Base-by-base conservation (phyloP, 106 monocot genomes). In the Triglochin maritima region DNA sequence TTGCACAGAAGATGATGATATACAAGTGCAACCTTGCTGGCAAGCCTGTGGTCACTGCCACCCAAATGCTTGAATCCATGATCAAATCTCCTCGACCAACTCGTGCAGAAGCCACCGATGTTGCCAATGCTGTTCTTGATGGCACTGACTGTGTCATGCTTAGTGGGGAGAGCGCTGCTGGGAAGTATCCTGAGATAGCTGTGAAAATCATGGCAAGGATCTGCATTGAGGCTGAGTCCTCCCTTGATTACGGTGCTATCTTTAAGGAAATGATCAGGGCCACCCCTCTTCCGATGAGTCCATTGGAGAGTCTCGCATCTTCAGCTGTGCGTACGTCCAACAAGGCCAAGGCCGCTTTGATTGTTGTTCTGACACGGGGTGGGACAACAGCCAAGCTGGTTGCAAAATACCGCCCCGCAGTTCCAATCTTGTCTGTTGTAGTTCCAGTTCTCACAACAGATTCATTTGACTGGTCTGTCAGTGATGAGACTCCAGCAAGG, bases 1-100 rank as follows among this genome's bases (percentile, higher is more conserved):
- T 80, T 17, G 80, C 75, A 57, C 80, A 80, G 53, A 80, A 80
- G 80, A 75, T 80, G 80, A 80, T 80, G 80, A 75, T 80, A 65
- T 80, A 80, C 75, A 80, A 80, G 17, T 80, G 80, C 75, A 80
- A 80, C 66, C 69, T 75, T 46, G 65, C 43, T 3, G 80, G 80
- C 47, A 80, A 80, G 49, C 79, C 79, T 15, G 79, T 79, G 55
- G 79, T 79, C 10, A 79, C 79, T 9, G 73, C 71, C 11, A 71
- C 79, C 50, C 79, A 79, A 17, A 79, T 79, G 79, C 73, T 79
- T 17, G 79, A 79, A 69, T 79, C 79, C 42, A 79, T 79, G 79
- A 79, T 79, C 73, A 79, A 79, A 63, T 79, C 79, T n/a, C 79
- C 79, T 4, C 68, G 79, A 6, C 79, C 79, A 42, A 79, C 79